phyloP scores from a whole-genome alignment of 1,284 basidiomycete genomes.

The Waitea zeae region DNA sequence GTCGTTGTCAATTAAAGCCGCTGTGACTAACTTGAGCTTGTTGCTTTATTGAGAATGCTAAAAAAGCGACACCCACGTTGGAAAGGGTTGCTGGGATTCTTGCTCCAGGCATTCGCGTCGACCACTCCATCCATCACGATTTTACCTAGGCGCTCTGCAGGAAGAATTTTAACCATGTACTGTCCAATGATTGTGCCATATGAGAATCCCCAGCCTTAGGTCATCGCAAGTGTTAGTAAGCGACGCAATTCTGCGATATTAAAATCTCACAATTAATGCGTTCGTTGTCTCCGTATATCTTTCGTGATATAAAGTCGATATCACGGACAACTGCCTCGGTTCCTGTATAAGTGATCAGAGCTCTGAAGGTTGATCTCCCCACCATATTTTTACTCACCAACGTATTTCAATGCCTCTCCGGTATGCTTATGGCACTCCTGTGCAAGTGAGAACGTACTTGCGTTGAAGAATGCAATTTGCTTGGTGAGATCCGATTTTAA shows the following conservation, averaged over 20 bases:
- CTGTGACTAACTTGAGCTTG: background rate
- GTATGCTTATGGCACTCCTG: background rate
- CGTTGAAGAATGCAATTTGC: background rate
- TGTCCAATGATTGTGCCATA: slow-evolving; percentile 2
- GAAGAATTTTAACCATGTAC: slow-evolving; percentile 2
- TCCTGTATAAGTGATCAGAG: background rate
- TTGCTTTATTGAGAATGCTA: background rate
- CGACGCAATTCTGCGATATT: no score
- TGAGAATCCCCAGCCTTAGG: slow-evolving; percentile 1
- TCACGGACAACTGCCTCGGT: slow-evolving; percentile 1
- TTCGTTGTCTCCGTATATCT: slow-evolving; percentile 1
- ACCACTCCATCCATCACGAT: slow-evolving; percentile 2
- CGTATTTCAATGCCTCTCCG: background rate
- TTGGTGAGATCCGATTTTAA: background rate
- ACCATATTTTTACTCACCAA: background rate
- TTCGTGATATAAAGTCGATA: slow-evolving; percentile 1
- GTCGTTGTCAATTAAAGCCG: background rate
- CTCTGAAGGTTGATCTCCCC: no score
- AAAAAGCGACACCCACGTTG: background rate
- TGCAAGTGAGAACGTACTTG: background rate
- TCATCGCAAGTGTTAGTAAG: background rate
- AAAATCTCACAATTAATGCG: slow-evolving; percentile 1
- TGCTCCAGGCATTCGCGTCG: background rate
- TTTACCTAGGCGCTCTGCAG: slow-evolving; percentile 1
- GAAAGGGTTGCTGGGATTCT: background rate